Conservation (phyloP, 2,329 filamentous ascomycete genomes). For the Sporothrix globosa region DNA sequence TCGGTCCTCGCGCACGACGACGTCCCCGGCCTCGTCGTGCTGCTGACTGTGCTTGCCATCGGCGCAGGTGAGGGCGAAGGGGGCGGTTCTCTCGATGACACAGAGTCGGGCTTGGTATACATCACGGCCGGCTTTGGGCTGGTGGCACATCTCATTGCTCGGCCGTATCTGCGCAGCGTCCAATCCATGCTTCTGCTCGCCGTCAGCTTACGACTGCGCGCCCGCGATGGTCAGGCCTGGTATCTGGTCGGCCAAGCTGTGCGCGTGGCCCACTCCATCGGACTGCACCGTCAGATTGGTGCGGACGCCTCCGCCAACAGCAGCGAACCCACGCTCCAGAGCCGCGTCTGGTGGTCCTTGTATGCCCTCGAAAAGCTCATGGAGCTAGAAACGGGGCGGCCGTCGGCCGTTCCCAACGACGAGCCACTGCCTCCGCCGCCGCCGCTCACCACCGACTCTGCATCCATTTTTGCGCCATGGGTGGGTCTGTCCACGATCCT, state of each 20-base stretch:
- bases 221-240: neutral
- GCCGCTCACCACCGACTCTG: neutral
- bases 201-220: neutral
- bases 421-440: neutral
- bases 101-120: neutral
- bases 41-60: neutral
- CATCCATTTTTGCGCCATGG: neutral
- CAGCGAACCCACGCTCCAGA: neutral
- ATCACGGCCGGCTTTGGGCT: neutral
- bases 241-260: neutral
- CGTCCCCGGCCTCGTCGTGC: neutral
- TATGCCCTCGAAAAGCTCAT: neutral
- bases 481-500: neutral
- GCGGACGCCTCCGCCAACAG: too few relatives aligned
- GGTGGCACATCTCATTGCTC: neutral
- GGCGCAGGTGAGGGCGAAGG: neutral
- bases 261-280: neutral
- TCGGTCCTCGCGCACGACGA: neutral
- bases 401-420: neutral
- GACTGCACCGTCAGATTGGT: neutral
- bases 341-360: slow-evolving; percentile 16
- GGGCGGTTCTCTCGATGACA: neutral
- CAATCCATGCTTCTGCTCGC: neutral
- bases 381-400: neutral
- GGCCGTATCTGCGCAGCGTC: neutral